Evolutionary conservation across 306 rosid genomes (phyloP).

Genomic region (Alnus glutinosa): DNA sequence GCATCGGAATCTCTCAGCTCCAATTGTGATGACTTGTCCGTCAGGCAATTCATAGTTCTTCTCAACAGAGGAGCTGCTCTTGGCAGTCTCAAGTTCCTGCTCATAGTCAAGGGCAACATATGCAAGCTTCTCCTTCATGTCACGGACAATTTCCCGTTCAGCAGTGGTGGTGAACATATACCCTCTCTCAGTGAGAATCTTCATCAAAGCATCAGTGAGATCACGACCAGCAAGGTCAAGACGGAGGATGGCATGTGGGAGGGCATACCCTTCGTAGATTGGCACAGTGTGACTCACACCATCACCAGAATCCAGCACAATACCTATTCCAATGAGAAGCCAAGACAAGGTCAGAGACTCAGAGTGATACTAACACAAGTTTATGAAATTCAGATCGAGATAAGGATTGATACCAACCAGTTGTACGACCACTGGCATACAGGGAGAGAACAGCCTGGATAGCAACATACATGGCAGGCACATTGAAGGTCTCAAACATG

Average conservation of each 20-base stretch:
- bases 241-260: conserved; percentile 95
- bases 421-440: conserved; percentile 97
- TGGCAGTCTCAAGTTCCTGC: conserved; percentile 95
- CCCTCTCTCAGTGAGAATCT: conserved; percentile 96
- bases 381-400: not conserved
- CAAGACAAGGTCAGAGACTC: conserved; percentile 6
- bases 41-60: conserved; percentile 94
- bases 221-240: conserved; percentile 99
- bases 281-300: conserved; percentile 99
- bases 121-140: conserved; percentile 98
- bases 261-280: conserved; percentile 95
- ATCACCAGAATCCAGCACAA: conserved; percentile 93
- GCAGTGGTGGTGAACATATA: conserved; percentile 99
- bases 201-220: conserved; percentile 90
- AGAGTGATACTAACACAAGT: not conserved
- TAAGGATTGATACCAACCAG: conserved; percentile 53
- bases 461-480: conserved; percentile 98
- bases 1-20: conserved; percentile 97
- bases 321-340: conserved; percentile 53
- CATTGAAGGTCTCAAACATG: conserved; percentile 97
- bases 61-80: conserved; percentile 93
- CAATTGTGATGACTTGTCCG: conserved; percentile 92
- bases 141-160: conserved; percentile 98
- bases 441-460: conserved; percentile 96
- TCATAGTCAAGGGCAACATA: conserved; percentile 93